Base-by-base conservation (phyloP, 768 basidiomycete genomes). In the Boletus tylopilopsis region DNA sequence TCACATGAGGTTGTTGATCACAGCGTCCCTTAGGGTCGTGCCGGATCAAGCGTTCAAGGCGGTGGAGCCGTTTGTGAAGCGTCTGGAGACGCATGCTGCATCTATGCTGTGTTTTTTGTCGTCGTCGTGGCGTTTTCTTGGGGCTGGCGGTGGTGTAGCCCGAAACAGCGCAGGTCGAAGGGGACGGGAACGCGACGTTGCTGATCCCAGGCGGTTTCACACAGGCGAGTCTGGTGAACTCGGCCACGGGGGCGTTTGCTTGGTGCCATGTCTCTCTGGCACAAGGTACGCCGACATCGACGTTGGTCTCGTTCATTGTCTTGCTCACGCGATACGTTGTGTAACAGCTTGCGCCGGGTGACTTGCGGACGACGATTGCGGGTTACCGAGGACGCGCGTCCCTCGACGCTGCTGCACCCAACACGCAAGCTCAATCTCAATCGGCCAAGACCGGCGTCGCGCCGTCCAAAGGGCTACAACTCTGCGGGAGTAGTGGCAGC, bases 31-130 rank as follows among this genome's bases (percentile, higher is more conserved):
- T 57, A 98, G 95, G 58, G 67, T 91, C 7, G 95, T 98, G 1
- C 81, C 95, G 18, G 94, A 97, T 68, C 95, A 97, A 61, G 95
- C 91, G 2, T 97, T 95, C 76, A 95, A 90, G 68, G 87, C 93
- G 6, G 76, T 95, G 47, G 90, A 91, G 36, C 71, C 94, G 41
- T 94, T 96, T 61, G 73, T 95, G 54, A 90, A 88, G 66, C 82
- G 78, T 54, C 70, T 97, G 24, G 92, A 96, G 62, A 77, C 73
- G 8, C 78, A 96, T 58, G 90, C 86, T 2, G 77, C 77, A 0
- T 76, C 80, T 3, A 89, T 99, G 94, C 94, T 93, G 45, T n/a
- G 76, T 55, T 10, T 42, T 19, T 16, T 2, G 9, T 30, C 27
- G 25, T 11, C 27, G 12, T 8, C 5, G 7, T 23, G 0, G 18